phyloP scores from a whole-genome alignment of 2,329 filamentous ascomycete genomes.

The Phyllosticta citribraziliensis region DNA sequence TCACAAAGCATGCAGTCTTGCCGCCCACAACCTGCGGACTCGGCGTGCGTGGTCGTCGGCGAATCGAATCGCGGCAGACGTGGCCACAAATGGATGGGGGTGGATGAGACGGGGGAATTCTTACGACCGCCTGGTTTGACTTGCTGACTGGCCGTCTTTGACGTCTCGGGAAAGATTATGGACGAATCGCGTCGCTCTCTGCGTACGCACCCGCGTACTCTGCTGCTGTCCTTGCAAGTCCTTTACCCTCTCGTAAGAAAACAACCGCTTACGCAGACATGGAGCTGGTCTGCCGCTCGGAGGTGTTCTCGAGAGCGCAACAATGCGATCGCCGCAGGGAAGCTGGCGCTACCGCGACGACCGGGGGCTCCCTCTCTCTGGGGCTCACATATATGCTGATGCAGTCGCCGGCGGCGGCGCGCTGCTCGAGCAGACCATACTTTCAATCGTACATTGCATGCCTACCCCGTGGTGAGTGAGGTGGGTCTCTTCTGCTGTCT shows the following conservation, averaged over 20 bases:
- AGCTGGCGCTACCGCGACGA: background rate
- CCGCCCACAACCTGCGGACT: background rate
- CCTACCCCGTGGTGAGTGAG: background rate
- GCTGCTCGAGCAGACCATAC: background rate
- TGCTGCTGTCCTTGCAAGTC: background rate
- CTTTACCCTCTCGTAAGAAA: background rate
- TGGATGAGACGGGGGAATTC: background rate
- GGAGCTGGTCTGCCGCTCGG: background rate
- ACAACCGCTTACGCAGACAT: background rate
- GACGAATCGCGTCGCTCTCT: background rate
- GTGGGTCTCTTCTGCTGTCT: background rate
- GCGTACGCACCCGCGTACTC: background rate
- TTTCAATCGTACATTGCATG: background rate
- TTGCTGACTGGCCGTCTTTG: background rate
- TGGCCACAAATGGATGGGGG: background rate
- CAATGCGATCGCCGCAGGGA: background rate
- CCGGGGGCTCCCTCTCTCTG: background rate
- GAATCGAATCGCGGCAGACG: background rate
- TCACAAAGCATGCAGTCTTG: background rate
- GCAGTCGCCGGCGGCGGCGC: background rate
- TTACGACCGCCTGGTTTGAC: background rate
- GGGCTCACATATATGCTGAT: background rate
- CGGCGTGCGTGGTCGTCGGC: background rate
- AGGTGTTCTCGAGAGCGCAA: background rate
- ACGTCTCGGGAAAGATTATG: background rate